Evolutionary conservation across 495 filamentous ascomycete genomes (phyloP).

Genomic region (Annulohypoxylon nitens): DNA sequence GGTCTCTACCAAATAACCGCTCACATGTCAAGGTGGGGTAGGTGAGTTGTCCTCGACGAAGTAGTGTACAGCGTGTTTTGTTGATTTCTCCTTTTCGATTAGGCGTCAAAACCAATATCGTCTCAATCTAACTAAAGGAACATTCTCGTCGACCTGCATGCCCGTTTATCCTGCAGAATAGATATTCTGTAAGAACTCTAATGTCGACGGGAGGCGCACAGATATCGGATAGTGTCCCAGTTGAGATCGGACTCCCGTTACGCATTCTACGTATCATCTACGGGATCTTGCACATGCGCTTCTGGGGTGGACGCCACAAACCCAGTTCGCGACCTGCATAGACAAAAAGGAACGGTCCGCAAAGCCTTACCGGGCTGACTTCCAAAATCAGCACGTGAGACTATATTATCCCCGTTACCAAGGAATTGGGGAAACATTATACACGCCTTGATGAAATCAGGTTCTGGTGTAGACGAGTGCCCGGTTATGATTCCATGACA

Average conservation of each 20-base stretch:
- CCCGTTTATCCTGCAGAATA: background rate
- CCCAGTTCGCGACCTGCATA: slow-evolving; percentile 37
- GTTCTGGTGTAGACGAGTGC: background rate
- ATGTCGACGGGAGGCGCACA: slow-evolving; percentile 10
- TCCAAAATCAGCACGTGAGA: slow-evolving; percentile 29
- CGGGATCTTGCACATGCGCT: slow-evolving; percentile 38
- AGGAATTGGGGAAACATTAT: background rate
- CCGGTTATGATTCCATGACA: background rate
- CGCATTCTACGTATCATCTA: slow-evolving; percentile 29
- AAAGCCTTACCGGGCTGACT: slow-evolving; percentile 32
- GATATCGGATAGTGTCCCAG: background rate
- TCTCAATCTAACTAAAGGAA: background rate
- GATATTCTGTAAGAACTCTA: background rate
- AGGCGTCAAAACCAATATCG: background rate
- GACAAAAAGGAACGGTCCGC: slow-evolving; percentile 38
- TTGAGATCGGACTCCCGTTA: slow-evolving; percentile 6
- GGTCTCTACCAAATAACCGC: background rate
- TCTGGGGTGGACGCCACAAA: slow-evolving; percentile 31
- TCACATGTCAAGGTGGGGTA: slow-evolving; percentile 34
- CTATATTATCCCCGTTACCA: background rate
- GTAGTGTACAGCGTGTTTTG: slow-evolving; percentile 17
- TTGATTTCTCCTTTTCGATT: background rate
- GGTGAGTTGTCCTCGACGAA: slow-evolving; percentile 27
- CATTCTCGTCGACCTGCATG: background rate
- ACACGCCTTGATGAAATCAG: background rate